These are phyloP conservation scores for Trametopsis cervina DNA, from an alignment of 768 basidiomycete species.

Conservation along the genomic window DNA sequence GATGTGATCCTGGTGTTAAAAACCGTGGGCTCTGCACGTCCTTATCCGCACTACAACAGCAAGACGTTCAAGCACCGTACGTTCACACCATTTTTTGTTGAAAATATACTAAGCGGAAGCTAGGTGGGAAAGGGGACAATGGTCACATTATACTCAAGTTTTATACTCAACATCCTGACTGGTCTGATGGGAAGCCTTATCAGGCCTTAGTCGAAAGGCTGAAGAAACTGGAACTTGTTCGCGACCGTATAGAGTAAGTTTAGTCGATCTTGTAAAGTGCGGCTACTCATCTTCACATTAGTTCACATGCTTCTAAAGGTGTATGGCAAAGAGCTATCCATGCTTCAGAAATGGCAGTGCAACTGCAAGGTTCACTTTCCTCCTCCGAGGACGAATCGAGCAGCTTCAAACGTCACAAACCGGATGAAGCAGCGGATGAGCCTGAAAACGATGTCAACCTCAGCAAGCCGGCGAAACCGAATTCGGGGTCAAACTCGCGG, in stretches of 20 bases:
- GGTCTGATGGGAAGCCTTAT: slow-evolving; percentile 4
- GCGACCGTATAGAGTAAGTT: background rate
- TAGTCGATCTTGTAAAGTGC: background rate
- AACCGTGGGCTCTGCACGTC: background rate
- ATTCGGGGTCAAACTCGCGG: background rate
- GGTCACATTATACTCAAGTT: slow-evolving; percentile 11
- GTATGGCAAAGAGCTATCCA: background rate
- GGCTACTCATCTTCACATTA: background rate
- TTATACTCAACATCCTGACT: slow-evolving; percentile 3
- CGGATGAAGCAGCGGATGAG: background rate
- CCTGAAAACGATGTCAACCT: background rate
- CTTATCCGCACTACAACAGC: background rate
- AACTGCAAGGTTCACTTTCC: background rate
- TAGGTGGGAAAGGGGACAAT: slow-evolving; percentile 3
- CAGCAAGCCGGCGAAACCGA: too few species aligned
- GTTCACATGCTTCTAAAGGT: background rate
- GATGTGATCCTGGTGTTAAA: background rate
- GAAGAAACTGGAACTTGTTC: too few species aligned
- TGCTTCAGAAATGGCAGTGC: background rate
- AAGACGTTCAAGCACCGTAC: slow-evolving; percentile 8
- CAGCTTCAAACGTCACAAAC: background rate
- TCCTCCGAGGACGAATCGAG: background rate
- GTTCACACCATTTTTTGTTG: slow-evolving; percentile 5
- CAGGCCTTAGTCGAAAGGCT: slow-evolving; percentile 1
- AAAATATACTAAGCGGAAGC: background rate